Evolutionary conservation across 176 grass and related monocot genomes (phyloP), one percentile per base, ranked within the genome.

Genomic region (Carex littledalei): DNA sequence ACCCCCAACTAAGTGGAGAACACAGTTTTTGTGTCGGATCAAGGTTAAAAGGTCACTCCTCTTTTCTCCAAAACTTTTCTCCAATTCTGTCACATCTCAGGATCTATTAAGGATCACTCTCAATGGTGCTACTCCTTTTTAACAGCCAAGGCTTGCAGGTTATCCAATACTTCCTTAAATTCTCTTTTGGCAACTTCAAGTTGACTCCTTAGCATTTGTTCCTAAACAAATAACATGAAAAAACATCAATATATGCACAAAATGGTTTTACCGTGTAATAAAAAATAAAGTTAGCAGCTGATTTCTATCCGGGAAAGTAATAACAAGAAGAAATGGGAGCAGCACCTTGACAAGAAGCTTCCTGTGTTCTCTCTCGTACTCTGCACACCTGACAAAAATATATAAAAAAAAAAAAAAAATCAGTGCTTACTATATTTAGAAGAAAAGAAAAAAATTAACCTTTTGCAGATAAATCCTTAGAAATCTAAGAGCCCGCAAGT

Each of bases 191-290:
- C 87, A 80, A 90, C 84, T 2, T 85, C 86, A 90, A 97, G 85
- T 87, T 91, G 87, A 83, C 65, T 89, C 65, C 84, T 91, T 8
- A 97, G 81, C 84, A 86, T 90, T 89, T 90, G 77, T 88, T 91
- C 94, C 94, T 97, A 90, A 63, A 82, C 41, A 86, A 71, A 91
- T 72, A 53, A 81, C 8, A 81, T 16, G n/a, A 18, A 20, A 91
- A 78, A 84, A 60, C 61, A 66, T 86, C 22, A 88, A 52, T 55
- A 55, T 85, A 76, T 86, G 50, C 29, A 73, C 32, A 29, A 80
- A 81, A 69, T 29, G 14, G 6, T 35, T 20, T 24, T 87, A 77
- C 50, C 26, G 58, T 47, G 26, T 32, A 58, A 52, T 13, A 34
- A 16, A 85, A 34, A 53, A 77, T 34, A 9, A 85, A 26, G 8